phyloP scores from a whole-genome alignment of 805 yeast genomes.

The Pichia rugopelliculosa region DNA sequence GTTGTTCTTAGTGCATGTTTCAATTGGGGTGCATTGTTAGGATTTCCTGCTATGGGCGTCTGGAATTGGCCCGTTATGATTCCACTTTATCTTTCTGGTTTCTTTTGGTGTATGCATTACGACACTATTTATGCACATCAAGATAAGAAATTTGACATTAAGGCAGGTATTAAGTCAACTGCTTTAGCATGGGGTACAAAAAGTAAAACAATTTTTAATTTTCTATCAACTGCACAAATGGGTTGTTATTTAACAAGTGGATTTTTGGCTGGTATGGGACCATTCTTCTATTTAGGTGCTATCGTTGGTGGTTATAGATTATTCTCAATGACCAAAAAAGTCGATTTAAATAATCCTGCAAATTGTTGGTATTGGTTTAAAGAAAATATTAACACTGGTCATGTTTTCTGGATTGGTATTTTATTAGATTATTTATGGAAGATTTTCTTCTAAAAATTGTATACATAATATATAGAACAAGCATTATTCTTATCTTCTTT shows the following conservation, averaged over 20 bases:
- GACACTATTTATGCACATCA: conserved; percentile 98
- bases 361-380: conserved; percentile 80
- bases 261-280: conserved; percentile 70
- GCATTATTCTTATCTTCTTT: too few relatives aligned
- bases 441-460: conserved; percentile 27
- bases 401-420: conserved; percentile 59
- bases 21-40: conserved; percentile 91
- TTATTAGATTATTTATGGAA: conserved; percentile 55
- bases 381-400: conserved; percentile 71
- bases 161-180: conserved; percentile 90
- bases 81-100: conserved; percentile 69
- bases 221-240: conserved; percentile 61
- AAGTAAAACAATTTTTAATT: conserved; percentile 62
- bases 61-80: conserved; percentile 69
- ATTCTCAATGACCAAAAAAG: conserved; percentile 58
- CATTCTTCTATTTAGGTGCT: conserved; percentile 67
- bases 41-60: conserved; percentile 94
- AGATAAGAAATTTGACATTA: conserved; percentile 80
- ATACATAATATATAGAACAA: neutral
- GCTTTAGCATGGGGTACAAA: conserved; percentile 90
- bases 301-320: conserved; percentile 64
- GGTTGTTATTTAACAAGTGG: conserved; percentile 63
- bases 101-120: conserved; percentile 90
- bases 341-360: conserved; percentile 70
- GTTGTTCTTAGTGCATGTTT: conserved; percentile 71